phyloP scores from a whole-genome alignment of 2,329 filamentous ascomycete genomes.

The Claviceps africana region DNA sequence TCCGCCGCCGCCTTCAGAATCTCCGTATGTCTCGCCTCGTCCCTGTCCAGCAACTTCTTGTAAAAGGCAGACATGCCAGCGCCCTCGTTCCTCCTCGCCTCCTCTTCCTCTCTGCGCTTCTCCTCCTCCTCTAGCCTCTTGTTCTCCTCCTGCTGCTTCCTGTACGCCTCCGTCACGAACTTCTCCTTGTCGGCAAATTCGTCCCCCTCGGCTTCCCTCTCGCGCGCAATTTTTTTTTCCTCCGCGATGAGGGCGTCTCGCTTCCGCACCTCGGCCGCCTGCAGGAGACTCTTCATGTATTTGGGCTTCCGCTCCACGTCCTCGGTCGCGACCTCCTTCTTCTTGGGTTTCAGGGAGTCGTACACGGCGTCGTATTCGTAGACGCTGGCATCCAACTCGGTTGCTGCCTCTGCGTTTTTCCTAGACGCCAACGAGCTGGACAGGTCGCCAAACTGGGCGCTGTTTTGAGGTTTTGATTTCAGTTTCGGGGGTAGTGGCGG shows the following conservation, averaged over 20 bases:
- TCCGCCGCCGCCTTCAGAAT: slow-evolving; percentile 53
- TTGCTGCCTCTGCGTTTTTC: slow-evolving; percentile 49
- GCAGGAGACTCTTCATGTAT: slow-evolving; percentile 63
- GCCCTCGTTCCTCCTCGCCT: slow-evolving; percentile 46
- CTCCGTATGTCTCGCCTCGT: slow-evolving; percentile 56
- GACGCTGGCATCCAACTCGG: slow-evolving; percentile 55
- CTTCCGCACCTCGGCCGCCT: slow-evolving; percentile 62
- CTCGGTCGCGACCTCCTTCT: slow-evolving; percentile 41
- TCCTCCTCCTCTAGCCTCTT: slow-evolving; percentile 58
- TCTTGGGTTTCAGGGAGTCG: slow-evolving; percentile 57
- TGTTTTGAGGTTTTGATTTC: slow-evolving; percentile 27
- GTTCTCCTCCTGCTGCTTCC: slow-evolving; percentile 66
- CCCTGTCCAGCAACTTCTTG: slow-evolving; percentile 55
- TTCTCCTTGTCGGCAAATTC: slow-evolving; percentile 72
- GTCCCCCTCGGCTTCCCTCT: slow-evolving; percentile 68
- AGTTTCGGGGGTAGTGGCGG: slow-evolving; percentile 28
- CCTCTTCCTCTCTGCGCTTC: slow-evolving; percentile 46
- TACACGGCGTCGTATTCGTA: slow-evolving; percentile 81
- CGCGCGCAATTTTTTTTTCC: slow-evolving; percentile 65
- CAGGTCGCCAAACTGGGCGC: slow-evolving; percentile 47
- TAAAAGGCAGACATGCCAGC: slow-evolving; percentile 72
- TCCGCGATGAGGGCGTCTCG: slow-evolving; percentile 65
- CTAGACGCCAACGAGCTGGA: slow-evolving; percentile 50
- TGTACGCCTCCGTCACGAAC: slow-evolving; percentile 75
- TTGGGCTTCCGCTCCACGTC: slow-evolving; percentile 52